Percentiles rank a stretch among this genome's conserved stretches.
phyloP scores from a whole-genome alignment of 495 filamentous ascomycete genomes.

The Echria macrotheca region DNA sequence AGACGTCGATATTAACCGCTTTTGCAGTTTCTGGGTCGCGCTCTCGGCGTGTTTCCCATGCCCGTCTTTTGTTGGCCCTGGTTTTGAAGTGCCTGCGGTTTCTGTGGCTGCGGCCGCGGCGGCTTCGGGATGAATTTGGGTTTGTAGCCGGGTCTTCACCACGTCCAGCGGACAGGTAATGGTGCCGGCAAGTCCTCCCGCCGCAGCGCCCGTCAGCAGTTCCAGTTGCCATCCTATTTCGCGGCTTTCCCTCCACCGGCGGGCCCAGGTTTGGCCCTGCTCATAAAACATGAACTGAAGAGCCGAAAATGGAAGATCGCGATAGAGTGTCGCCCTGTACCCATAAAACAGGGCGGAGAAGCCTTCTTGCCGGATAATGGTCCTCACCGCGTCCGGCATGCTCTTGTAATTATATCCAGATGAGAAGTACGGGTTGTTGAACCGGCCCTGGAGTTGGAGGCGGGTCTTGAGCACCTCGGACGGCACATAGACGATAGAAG shows the following conservation, averaged over 20 bases:
- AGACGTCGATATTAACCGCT: conserved; percentile 75
- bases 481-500: conserved; percentile 88
- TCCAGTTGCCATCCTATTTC: conserved; percentile 84
- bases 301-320: conserved; percentile 92
- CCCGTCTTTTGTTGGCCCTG: conserved; percentile 9
- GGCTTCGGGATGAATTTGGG: conserved; percentile 61
- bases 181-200: conserved; percentile 88
- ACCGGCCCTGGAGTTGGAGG: conserved; percentile 87
- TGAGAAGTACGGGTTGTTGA: conserved; percentile 87
- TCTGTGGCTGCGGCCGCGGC: conserved; percentile 4
- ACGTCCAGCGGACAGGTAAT: conserved; percentile 95
- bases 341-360: conserved; percentile 83
- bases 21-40: conserved; percentile 38
- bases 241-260: conserved; percentile 56
- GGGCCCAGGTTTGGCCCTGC: conserved; percentile 78
- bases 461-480: conserved; percentile 96
- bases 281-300: conserved; percentile 98
- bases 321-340: conserved; percentile 89
- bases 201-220: conserved; percentile 83
- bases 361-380: conserved; percentile 78
- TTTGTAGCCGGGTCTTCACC: conserved; percentile 96
- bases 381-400: conserved; percentile 71
- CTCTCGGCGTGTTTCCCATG: conserved; percentile 16
- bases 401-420: conserved; percentile 92
- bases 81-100: background rate